These are phyloP conservation scores for Mycena belliarum DNA, from an alignment of 768 basidiomycete genomes.

Conservation along the genomic window DNA sequence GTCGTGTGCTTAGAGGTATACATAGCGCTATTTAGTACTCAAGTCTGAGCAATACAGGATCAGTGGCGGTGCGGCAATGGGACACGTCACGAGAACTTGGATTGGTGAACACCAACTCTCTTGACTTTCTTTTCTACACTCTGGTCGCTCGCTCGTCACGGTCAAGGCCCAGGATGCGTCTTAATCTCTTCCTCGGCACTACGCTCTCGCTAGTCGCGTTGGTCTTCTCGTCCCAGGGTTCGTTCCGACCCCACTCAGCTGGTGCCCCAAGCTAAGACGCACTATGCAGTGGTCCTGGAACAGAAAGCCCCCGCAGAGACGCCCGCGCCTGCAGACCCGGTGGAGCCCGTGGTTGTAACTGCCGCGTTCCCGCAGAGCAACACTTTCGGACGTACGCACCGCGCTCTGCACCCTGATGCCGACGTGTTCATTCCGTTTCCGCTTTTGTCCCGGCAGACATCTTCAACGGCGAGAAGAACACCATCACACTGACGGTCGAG, in stretches of 20 bases:
- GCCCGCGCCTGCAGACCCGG: not conserved
- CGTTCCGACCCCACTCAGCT: not conserved
- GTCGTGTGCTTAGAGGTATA: not conserved
- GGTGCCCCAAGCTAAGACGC: too few species aligned
- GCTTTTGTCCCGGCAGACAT: constrained; percentile 67
- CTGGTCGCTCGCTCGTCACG: constrained; percentile 6
- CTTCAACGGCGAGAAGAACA: constrained; percentile 82
- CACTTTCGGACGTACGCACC: constrained; percentile 15
- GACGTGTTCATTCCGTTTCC: too few species aligned
- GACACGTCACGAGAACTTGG: not conserved
- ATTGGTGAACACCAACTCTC: too few species aligned
- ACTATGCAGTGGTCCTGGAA: constrained; percentile 20
- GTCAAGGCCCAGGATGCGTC: constrained; percentile 21
- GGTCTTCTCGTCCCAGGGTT: constrained; percentile 23
- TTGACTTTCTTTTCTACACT: not conserved
- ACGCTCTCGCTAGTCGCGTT: constrained; percentile 17
- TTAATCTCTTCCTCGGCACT: constrained; percentile 17
- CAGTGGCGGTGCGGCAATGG: not conserved
- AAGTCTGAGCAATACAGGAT: too few species aligned
- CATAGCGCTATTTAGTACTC: too few species aligned
- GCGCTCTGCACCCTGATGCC: not conserved
- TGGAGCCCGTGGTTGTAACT: constrained; percentile 15
- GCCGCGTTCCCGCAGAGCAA: constrained; percentile 18
- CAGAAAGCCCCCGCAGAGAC: constrained; percentile 3
- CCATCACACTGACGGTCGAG: constrained; percentile 63